These are phyloP conservation scores for Pezicula neosporulosa DNA, from an alignment of 2,329 filamentous ascomycete genomes.

Conservation along the genomic window DNA sequence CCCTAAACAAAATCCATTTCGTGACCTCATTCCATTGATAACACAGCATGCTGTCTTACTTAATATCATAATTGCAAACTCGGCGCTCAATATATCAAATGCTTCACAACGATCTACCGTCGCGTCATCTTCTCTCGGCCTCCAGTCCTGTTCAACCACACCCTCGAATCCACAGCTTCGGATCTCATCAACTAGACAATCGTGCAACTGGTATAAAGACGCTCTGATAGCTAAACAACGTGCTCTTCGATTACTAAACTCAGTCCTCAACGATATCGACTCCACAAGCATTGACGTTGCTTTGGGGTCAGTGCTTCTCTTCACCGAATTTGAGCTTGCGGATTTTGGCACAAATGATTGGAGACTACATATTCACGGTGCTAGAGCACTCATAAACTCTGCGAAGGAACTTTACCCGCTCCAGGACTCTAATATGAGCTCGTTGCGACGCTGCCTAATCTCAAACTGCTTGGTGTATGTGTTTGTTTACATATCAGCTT, in stretches of 20 bases:
- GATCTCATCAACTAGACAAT: neutral
- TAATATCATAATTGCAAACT: constrained; percentile 46
- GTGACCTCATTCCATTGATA: constrained; percentile 47
- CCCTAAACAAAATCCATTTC: constrained; percentile 37
- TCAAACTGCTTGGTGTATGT: neutral
- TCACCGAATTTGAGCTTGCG: neutral
- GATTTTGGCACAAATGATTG: neutral
- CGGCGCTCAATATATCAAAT: constrained; percentile 47
- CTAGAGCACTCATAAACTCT: neutral
- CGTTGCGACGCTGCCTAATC: neutral
- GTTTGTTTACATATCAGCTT: neutral
- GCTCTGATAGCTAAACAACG: neutral
- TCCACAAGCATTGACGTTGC: neutral
- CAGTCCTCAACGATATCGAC: neutral
- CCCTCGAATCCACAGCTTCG: neutral
- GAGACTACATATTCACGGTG: neutral
- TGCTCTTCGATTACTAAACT: neutral
- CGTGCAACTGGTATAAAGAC: neutral
- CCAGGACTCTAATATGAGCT: neutral
- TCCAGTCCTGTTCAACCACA: neutral
- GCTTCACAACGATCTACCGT: constrained; percentile 22
- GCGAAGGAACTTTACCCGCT: neutral
- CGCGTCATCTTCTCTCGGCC: neutral
- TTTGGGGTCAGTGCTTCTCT: neutral
- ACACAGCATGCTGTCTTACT: constrained; percentile 41